Percentiles rank a stretch among this genome's conserved stretches.
phyloP scores from a whole-genome alignment of 2,329 filamentous ascomycete genomes.

The Hypoxylon sp. region DNA sequence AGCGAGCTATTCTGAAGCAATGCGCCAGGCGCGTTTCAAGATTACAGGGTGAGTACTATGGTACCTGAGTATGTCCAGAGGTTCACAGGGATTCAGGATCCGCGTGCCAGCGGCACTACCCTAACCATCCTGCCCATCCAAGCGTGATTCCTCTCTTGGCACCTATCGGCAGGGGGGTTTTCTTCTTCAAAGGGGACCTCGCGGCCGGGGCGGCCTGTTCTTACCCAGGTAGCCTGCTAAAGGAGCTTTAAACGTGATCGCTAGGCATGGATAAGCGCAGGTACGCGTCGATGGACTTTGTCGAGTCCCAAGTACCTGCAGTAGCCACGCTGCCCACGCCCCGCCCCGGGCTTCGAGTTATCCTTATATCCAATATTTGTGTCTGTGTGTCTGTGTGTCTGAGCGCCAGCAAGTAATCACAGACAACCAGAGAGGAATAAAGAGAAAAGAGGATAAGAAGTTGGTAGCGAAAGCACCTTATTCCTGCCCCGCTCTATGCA shows the following conservation, averaged over 20 bases:
- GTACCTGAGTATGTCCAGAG: too few relatives aligned
- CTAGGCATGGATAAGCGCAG: conserved; percentile 24
- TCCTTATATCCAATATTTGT: conserved; percentile 13
- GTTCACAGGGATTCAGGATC: conserved; percentile 38
- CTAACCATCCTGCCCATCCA: too few relatives aligned
- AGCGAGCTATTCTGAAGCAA: conserved; percentile 56
- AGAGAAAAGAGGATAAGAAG: neutral
- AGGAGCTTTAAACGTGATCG: too few relatives aligned
- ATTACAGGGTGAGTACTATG: conserved; percentile 48
- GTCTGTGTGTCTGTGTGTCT: conserved; percentile 5
- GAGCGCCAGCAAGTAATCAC: conserved; percentile 4
- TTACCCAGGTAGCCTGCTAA: too few relatives aligned
- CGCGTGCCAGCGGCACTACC: conserved; percentile 32
- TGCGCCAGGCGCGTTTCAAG: conserved; percentile 61
- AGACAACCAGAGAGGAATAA: neutral
- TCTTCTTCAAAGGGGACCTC: conserved; percentile 12
- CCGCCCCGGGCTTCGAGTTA: neutral
- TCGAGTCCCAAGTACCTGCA: conserved; percentile 11
- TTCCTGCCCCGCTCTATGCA: conserved; percentile 17
- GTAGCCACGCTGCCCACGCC: conserved; percentile 6
- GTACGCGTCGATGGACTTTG: conserved; percentile 7
- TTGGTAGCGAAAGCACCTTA: conserved; percentile 1
- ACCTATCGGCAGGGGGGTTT: conserved; percentile 23
- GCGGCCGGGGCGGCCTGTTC: too few relatives aligned
- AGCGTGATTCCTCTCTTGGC: conserved; percentile 29